A percentile compares a stretch with the other conserved stretches of the same genome.
These are phyloP conservation scores for Xanthoconium separans DNA, from an alignment of 1,284 basidiomycete genomes.

Conservation along the genomic window DNA sequence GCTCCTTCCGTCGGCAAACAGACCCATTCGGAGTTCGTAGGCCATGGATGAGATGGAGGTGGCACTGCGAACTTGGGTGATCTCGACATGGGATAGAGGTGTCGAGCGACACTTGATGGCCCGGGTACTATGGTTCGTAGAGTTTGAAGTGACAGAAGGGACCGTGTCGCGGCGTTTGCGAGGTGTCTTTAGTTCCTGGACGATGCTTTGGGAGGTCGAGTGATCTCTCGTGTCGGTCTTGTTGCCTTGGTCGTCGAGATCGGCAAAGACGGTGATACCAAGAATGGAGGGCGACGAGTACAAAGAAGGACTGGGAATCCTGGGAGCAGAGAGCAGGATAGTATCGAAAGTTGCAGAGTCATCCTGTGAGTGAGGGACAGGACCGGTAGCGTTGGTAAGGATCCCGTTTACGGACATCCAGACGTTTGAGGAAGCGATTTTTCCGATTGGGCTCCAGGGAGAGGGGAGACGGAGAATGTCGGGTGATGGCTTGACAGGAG, in stretches of 20 bases:
- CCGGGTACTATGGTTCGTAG: background rate
- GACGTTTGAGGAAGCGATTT: slow-evolving; percentile 9
- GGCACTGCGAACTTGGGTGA: slow-evolving; percentile 15
- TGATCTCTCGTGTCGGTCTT: background rate
- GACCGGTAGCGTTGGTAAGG: slow-evolving; percentile 20
- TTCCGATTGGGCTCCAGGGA: slow-evolving; percentile 31
- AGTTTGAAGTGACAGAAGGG: slow-evolving; percentile 4
- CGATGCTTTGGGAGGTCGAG: background rate
- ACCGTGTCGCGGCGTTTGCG: slow-evolving; percentile 18
- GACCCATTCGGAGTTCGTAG: slow-evolving; percentile 26
- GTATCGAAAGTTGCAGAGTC: background rate
- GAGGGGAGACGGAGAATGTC: slow-evolving; percentile 25
- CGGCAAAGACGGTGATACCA: slow-evolving; percentile 21
- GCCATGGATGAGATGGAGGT: slow-evolving; percentile 31
- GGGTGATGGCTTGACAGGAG: slow-evolving; percentile 5
- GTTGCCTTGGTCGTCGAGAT: slow-evolving; percentile 8
- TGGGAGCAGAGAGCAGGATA: background rate
- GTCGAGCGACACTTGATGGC: slow-evolving; percentile 20
- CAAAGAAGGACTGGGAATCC: slow-evolving; percentile 8
- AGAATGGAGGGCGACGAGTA: slow-evolving; percentile 20
- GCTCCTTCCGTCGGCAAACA: slow-evolving; percentile 27
- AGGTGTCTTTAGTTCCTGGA: slow-evolving; percentile 6
- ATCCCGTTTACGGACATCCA: slow-evolving; percentile 28
- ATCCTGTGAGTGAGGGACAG: background rate
- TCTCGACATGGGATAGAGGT: slow-evolving; percentile 12